Base-by-base conservation (phyloP, 495 filamentous ascomycete genomes). In the Cladorrhinum samala region DNA sequence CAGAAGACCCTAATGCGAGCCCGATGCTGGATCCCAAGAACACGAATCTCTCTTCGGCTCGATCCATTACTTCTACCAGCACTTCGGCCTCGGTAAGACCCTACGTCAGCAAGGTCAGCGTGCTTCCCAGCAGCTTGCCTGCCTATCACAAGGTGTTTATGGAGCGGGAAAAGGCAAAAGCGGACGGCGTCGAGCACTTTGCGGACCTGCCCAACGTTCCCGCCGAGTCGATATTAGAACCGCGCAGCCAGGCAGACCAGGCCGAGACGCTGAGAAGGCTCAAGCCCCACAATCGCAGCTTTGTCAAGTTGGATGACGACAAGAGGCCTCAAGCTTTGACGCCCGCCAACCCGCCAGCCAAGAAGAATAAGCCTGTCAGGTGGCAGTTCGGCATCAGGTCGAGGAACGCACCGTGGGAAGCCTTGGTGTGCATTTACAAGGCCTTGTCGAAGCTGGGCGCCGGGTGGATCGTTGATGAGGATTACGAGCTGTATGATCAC, bases 321-420 rank as follows among this genome's bases (percentile, higher is more conserved):
- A 75, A 69, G 37, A 83, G 84, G 25, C 88, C 89, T 1, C 85
- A 86, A 45, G 74, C 74, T 3, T 80, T 81, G 56, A 81, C 82
- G 11, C 78, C 82, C 7, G 72, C 74, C 20, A 76, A 81, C 20
- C 70, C 83, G 42, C 67, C 39, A 18, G 18, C 72, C 21, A 91
- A 87, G 66, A 87, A 84, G 67, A 72, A 68, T 23, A 80, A 80
- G 49, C 81, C 83, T 2, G 88, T 89, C 1, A 87, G 89, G 53
- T 98, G 93, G 93, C 94, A 97, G 68, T 98, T 97, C 64, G 93
- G 93, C 25, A 98, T 98, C 53, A 83, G 93, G 1, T 92, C 87
- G 19, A 79, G 94, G 25, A 98, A 96, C 66, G 87, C 89, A 19
- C 93, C 94, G 0, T 84, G 91, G 24, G 93, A 98, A 61, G 93